Percentiles rank a stretch among this genome's conserved stretches.
These are phyloP conservation scores for Leishmania tropica DNA, from an alignment of 208 protist species.

Conservation along the genomic window DNA sequence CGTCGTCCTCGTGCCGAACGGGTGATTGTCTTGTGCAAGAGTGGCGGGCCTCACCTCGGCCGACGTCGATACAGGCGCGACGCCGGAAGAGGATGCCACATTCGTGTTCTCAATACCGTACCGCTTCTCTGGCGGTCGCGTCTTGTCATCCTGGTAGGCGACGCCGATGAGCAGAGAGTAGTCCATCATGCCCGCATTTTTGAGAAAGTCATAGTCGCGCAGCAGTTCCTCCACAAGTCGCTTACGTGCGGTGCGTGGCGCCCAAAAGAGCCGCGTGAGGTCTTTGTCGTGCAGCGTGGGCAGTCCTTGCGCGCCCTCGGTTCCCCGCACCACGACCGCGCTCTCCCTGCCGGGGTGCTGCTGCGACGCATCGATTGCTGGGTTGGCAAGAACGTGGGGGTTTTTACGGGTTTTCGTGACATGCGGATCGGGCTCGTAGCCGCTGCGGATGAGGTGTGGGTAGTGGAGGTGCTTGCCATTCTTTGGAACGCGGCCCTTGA, in stretches of 20 bases:
- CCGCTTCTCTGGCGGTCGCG: conserved; percentile 39
- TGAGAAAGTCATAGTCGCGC: conserved; percentile 69
- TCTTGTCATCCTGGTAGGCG: conserved; percentile 63
- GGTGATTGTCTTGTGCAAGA: not conserved
- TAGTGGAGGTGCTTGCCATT: conserved; percentile 74
- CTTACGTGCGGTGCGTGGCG: conserved; percentile 42
- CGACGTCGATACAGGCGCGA: not conserved
- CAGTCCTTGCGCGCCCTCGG: conserved; percentile 46
- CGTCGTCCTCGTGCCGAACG: not conserved
- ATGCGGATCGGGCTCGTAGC: conserved; percentile 58
- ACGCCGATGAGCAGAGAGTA: conserved; percentile 90
- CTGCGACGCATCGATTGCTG: not conserved
- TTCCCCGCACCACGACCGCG: conserved; percentile 31
- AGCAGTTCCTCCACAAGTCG: conserved; percentile 57
- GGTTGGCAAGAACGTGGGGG: conserved; percentile 8
- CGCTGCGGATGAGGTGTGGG: conserved; percentile 53
- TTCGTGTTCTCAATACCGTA: conserved; percentile 59
- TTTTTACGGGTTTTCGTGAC: conserved; percentile 34
- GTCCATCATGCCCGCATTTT: conserved; percentile 69
- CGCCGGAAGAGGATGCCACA: conserved; percentile 7
- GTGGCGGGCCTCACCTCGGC: conserved; percentile 24
- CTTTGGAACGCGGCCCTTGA: conserved; percentile 88
- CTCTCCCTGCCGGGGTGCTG: not conserved
- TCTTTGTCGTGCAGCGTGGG: conserved; percentile 83
- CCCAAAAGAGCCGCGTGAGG: conserved; percentile 81